These are phyloP conservation scores for Phytophthora aleatoria DNA, from an alignment of 352 stramenopile genomes.

Conservation along the genomic window DNA sequence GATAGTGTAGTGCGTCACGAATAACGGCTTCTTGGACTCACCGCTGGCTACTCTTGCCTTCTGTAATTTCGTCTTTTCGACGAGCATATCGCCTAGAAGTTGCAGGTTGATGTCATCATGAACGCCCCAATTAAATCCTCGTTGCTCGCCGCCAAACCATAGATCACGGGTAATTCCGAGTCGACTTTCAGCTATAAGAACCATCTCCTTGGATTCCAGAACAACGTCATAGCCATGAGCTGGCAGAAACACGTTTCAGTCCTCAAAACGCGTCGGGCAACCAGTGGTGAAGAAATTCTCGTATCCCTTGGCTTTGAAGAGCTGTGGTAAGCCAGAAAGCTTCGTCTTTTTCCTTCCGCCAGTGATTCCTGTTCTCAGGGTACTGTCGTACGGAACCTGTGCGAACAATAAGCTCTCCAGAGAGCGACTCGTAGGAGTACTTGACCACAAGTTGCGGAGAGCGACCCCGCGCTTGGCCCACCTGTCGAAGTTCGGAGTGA, in stretches of 20 bases:
- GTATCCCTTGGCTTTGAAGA: constrained; percentile 55
- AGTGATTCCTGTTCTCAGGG: constrained; percentile 39
- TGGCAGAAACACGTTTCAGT: constrained; percentile 51
- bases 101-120: constrained; percentile 54
- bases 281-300: constrained; percentile 53
- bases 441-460: constrained; percentile 63
- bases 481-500: constrained; percentile 54
- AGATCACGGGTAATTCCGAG: constrained; percentile 38
- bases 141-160: constrained; percentile 28
- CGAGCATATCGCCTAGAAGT: constrained; percentile 48
- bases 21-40: constrained; percentile 41
- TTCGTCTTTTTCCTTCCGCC: constrained; percentile 27
- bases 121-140: constrained; percentile 43
- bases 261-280: constrained; percentile 42
- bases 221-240: constrained; percentile 52
- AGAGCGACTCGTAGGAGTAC: constrained; percentile 55
- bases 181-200: constrained; percentile 31
- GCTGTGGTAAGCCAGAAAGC: constrained; percentile 50
- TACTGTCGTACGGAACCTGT: constrained; percentile 49
- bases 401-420: constrained; percentile 58
- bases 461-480: constrained; percentile 54
- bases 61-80: constrained; percentile 43
- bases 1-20: constrained; percentile 68
- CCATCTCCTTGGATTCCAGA: constrained; percentile 40
- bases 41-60: constrained; percentile 10